Evolutionary conservation across 179 eudicot species (phyloP).

Genomic region (Carnegiea gigantea): DNA sequence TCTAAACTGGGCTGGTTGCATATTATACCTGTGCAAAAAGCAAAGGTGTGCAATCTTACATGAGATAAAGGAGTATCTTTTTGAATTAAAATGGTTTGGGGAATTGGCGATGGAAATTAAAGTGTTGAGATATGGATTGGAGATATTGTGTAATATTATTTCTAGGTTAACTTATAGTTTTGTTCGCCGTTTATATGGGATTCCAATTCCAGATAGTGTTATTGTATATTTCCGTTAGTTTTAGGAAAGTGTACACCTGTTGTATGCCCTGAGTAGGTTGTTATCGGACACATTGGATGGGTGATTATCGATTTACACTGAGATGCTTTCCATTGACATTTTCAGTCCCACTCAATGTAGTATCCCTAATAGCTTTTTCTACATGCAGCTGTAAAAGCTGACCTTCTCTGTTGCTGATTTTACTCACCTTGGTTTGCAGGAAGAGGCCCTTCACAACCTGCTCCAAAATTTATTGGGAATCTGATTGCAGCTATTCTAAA

Average conservation of each 20-base stretch:
- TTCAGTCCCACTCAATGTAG: not conserved
- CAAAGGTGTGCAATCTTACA: no score
- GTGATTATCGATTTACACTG: not conserved
- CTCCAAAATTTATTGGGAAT: slow-evolving; percentile 88
- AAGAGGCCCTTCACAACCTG: slow-evolving; percentile 86
- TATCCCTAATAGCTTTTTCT: not conserved
- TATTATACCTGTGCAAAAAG: no score
- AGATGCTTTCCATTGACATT: not conserved
- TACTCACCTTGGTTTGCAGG: slow-evolving; percentile 43
- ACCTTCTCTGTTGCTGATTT: not conserved
- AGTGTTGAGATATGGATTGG: no score
- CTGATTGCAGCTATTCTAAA: slow-evolving; percentile 77
- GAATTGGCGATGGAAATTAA: no score
- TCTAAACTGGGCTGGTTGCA: no score
- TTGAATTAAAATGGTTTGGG: no score
- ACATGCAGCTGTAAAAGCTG: not conserved
- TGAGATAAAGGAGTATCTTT: no score
- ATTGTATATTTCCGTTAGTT: not conserved
- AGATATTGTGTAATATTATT: no score
- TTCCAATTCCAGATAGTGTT: not conserved
- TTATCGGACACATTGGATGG: not conserved
- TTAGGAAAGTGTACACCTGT: not conserved
- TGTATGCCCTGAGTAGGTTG: not conserved
- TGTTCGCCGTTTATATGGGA: not conserved
- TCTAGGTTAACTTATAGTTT: not conserved